phyloP scores from a whole-genome alignment of 306 rosid genomes.

The Vicia faba region DNA sequence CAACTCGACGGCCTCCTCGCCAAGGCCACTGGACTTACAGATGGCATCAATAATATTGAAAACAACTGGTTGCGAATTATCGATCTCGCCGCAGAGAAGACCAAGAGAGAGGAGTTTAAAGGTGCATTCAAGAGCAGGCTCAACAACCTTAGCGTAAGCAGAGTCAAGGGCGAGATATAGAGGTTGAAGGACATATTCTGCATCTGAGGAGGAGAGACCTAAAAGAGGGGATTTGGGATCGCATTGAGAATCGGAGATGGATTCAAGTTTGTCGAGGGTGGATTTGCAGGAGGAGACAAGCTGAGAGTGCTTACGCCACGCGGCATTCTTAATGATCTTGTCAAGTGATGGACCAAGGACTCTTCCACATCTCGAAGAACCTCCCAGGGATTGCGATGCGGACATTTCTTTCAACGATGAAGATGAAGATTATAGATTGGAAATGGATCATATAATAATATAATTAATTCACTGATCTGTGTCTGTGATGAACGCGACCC shows the following conservation, averaged over 20 bases:
- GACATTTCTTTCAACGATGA: slow-evolving; percentile 57
- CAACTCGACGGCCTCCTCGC: slow-evolving; percentile 83
- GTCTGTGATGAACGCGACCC: neutral
- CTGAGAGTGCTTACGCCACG: slow-evolving; percentile 97
- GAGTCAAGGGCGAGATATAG: slow-evolving; percentile 79
- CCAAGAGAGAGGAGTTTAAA: slow-evolving; percentile 90
- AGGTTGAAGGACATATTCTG: slow-evolving; percentile 76
- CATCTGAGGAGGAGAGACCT: slow-evolving; percentile 68
- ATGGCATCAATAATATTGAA: slow-evolving; percentile 71
- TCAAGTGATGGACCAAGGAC: slow-evolving; percentile 89
- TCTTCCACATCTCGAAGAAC: slow-evolving; percentile 85
- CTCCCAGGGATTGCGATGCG: slow-evolving; percentile 89
- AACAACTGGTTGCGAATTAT: slow-evolving; percentile 35
- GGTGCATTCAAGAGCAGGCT: slow-evolving; percentile 92
- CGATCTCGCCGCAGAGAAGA: slow-evolving; percentile 76
- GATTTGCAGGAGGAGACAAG: slow-evolving; percentile 92
- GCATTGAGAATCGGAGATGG: slow-evolving; percentile 59
- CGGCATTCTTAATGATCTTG: slow-evolving; percentile 93
- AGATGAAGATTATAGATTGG: no score
- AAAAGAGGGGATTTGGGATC: slow-evolving; percentile 60
- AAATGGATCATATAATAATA: no score
- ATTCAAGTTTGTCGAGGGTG: slow-evolving; percentile 86
- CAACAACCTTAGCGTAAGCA: slow-evolving; percentile 81
- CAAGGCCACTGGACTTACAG: slow-evolving; percentile 78
- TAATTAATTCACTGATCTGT: neutral